A percentile compares a stretch with the other conserved stretches of the same genome.
phyloP scores from a whole-genome alignment of 2,329 filamentous ascomycete species.

The Phialophora chinensis region DNA sequence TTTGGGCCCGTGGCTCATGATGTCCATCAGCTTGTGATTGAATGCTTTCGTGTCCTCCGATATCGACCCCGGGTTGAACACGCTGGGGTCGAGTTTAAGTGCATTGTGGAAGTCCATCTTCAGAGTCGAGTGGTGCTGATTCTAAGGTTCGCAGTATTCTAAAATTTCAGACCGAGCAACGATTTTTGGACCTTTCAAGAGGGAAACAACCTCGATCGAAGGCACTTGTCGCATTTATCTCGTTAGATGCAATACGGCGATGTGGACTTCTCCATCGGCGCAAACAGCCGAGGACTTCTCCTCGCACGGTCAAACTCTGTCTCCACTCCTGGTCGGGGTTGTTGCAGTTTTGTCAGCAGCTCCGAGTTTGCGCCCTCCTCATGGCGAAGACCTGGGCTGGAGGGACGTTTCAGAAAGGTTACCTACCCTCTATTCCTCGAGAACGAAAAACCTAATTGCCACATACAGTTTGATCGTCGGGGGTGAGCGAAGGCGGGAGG shows the following conservation, averaged over 20 bases:
- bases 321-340: too few relatives aligned
- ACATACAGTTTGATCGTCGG: too few relatives aligned
- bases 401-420: neutral
- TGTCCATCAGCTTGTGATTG: constrained; percentile 37
- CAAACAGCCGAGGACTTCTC: constrained; percentile 15
- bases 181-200: neutral
- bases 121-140: neutral
- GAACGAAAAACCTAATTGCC: too few relatives aligned
- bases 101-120: constrained; percentile 25
- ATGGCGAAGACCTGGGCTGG: neutral
- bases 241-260: neutral
- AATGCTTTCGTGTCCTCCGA: constrained; percentile 37
- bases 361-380: neutral
- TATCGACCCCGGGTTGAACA: constrained; percentile 35
- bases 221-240: neutral
- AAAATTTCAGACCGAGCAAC: neutral
- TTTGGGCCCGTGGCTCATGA: constrained; percentile 52
- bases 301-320: neutral
- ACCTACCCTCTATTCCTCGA: too few relatives aligned
- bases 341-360: neutral
- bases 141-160: neutral
- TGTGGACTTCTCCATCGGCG: constrained; percentile 22
- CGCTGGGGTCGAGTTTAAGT: constrained; percentile 29
- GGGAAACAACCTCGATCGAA: neutral
- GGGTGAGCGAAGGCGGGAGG: too few relatives aligned